Evolutionary conservation across 2,329 filamentous ascomycete species (phyloP).

Genomic region (Shiraia sp.): DNA sequence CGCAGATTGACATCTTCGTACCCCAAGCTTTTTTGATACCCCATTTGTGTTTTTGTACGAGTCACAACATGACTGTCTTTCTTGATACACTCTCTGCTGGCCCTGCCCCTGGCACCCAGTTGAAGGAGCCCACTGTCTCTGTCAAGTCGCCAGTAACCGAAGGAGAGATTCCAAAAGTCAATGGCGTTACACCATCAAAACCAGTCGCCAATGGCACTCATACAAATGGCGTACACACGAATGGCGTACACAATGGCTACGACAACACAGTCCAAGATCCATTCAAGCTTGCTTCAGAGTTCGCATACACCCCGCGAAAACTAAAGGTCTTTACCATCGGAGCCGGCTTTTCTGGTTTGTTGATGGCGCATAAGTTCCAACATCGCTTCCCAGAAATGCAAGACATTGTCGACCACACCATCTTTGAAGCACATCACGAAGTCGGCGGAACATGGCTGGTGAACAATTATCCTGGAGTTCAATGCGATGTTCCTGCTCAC

Average conservation of each 20-base stretch:
- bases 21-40: slow-evolving; percentile 2
- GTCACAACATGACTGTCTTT: slow-evolving; percentile 16
- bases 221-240: slow-evolving; percentile 3
- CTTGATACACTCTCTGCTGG: slow-evolving; percentile 7
- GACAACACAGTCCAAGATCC: slow-evolving; percentile 10
- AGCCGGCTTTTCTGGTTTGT: slow-evolving; percentile 41
- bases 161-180: slow-evolving; percentile 15
- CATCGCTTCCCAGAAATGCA: slow-evolving; percentile 33
- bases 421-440: slow-evolving; percentile 36
- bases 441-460: slow-evolving; percentile 41
- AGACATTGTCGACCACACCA: slow-evolving; percentile 24
- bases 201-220: slow-evolving; percentile 7
- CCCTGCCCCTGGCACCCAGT: slow-evolving; percentile 1
- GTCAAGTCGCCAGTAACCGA: slow-evolving; percentile 6
- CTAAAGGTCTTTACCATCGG: slow-evolving; percentile 33
- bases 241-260: slow-evolving; percentile 2
- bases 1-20: neutral
- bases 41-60: slow-evolving; percentile 1
- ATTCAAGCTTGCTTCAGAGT: slow-evolving; percentile 22
- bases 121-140: slow-evolving; percentile 1
- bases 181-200: slow-evolving; percentile 8
- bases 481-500: slow-evolving; percentile 38
- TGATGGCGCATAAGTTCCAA: slow-evolving; percentile 39
- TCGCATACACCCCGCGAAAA: slow-evolving; percentile 20
- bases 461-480: slow-evolving; percentile 46